Evolutionary conservation across 2,329 filamentous ascomycete genomes (phyloP).

Genomic region (Phialemonium atrogriseum): DNA sequence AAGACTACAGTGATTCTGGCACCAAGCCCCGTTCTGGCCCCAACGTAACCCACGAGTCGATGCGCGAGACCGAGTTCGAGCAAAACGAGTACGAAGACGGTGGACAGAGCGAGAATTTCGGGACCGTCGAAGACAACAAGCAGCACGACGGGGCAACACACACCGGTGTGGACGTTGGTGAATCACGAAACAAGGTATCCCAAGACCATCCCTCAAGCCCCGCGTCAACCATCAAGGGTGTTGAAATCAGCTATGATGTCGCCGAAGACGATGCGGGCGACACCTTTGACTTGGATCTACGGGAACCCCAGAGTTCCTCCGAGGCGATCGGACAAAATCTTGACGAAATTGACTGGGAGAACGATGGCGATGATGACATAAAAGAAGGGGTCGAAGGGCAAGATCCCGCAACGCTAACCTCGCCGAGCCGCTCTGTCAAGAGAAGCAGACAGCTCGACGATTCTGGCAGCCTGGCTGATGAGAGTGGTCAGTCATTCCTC

Average conservation of each 20-base stretch:
- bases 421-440: constrained; percentile 19
- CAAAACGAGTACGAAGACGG: constrained; percentile 8
- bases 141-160: constrained; percentile 1
- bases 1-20: constrained; percentile 11
- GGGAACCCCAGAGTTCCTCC: constrained; percentile 2
- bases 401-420: constrained; percentile 11
- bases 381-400: constrained; percentile 10
- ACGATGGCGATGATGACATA: constrained; percentile 23
- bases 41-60: constrained; percentile 9
- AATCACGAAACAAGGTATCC: background rate
- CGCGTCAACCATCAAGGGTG: constrained; percentile 22
- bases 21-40: constrained; percentile 3
- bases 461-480: constrained; percentile 14
- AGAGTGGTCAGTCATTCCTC: constrained; percentile 13
- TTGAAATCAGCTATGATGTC: constrained; percentile 28
- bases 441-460: constrained; percentile 19
- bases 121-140: constrained; percentile 3
- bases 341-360: constrained; percentile 28
- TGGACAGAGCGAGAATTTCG: constrained; percentile 1
- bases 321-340: constrained; percentile 5
- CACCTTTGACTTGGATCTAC: no score
- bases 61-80: constrained; percentile 9
- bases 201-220: constrained; percentile 16
- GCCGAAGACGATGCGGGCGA: constrained; percentile 16
- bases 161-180: background rate